phyloP scores from a whole-genome alignment of 768 basidiomycete genomes.

The Trametes sanguinea region DNA sequence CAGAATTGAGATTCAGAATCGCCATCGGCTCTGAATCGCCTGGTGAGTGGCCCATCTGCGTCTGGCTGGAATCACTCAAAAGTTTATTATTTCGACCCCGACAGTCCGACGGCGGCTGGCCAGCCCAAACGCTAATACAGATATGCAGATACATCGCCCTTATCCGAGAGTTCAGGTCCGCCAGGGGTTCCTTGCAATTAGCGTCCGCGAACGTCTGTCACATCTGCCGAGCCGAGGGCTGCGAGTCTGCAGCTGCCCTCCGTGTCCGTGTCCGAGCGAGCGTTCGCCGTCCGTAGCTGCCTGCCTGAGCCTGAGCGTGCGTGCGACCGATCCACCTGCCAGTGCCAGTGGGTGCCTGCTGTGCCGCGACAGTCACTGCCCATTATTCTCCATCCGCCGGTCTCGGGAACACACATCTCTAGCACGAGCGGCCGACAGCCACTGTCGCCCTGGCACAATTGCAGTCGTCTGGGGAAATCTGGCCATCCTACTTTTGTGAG shows the following conservation, averaged over 20 bases:
- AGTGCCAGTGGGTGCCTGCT: neutral
- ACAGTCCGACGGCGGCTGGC: conserved; percentile 3
- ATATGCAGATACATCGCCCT: conserved; percentile 14
- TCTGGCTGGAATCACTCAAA: conserved; percentile 19
- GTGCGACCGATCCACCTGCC: neutral
- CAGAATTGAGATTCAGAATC: conserved; percentile 15
- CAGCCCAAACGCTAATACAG: conserved; percentile 4
- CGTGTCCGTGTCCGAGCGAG: neutral
- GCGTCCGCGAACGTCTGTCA: conserved; percentile 13
- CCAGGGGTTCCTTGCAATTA: conserved; percentile 13
- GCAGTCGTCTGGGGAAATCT: neutral
- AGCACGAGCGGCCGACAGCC: no score
- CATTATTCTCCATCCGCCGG: neutral
- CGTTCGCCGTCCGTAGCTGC: neutral
- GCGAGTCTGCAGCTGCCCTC: neutral
- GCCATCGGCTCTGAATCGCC: neutral
- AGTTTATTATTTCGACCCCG: conserved; percentile 25
- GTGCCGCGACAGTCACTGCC: neutral
- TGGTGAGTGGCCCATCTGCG: neutral
- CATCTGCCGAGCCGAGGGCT: conserved; percentile 7
- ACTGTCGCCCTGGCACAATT: neutral
- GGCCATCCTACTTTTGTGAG: neutral
- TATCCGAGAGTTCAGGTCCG: conserved; percentile 10
- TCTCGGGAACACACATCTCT: no score
- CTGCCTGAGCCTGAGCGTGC: neutral